Conservation (phyloP, 1,139 yeast genomes). For the Hemisphaericaspora lyxosophila region DNA sequence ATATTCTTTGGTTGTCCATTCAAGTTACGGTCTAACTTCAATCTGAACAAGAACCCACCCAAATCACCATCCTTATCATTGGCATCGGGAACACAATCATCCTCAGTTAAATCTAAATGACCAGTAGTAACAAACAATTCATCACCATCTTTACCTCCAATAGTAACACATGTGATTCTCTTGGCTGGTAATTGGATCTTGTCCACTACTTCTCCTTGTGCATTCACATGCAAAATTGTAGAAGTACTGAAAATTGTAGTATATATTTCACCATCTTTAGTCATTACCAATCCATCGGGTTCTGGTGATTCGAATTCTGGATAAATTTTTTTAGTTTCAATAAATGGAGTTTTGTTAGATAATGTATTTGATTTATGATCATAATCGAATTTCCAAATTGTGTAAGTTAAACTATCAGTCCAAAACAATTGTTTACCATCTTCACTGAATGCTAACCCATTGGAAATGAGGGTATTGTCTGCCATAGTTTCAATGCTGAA, state of each 20-base stretch:
- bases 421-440: conserved; percentile 57
- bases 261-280: conserved; percentile 62
- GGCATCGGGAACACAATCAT: conserved; percentile 28
- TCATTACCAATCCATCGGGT: conserved; percentile 81
- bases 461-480: conserved; percentile 52
- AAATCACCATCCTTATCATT: conserved; percentile 45
- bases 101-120: conserved; percentile 44
- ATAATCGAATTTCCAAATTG: conserved; percentile 63
- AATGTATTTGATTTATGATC: conserved; percentile 47
- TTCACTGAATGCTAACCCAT: conserved; percentile 74
- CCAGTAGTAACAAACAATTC: conserved; percentile 73
- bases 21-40: conserved; percentile 21
- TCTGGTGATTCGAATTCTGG: conserved; percentile 39
- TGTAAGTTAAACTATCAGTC: conserved; percentile 67
- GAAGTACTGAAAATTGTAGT: conserved; percentile 67
- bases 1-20: conserved; percentile 28
- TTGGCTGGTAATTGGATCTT: conserved; percentile 60
- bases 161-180: conserved; percentile 65
- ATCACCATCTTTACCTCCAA: conserved; percentile 62
- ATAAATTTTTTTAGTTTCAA: conserved; percentile 37
- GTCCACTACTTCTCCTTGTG: conserved; percentile 52
- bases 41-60: conserved; percentile 48
- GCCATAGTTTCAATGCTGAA: conserved; percentile 33
- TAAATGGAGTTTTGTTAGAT: conserved; percentile 42
- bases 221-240: conserved; percentile 53